phyloP scores from a whole-genome alignment of 805 yeast genomes.

The Ogataea dorogensis region DNA sequence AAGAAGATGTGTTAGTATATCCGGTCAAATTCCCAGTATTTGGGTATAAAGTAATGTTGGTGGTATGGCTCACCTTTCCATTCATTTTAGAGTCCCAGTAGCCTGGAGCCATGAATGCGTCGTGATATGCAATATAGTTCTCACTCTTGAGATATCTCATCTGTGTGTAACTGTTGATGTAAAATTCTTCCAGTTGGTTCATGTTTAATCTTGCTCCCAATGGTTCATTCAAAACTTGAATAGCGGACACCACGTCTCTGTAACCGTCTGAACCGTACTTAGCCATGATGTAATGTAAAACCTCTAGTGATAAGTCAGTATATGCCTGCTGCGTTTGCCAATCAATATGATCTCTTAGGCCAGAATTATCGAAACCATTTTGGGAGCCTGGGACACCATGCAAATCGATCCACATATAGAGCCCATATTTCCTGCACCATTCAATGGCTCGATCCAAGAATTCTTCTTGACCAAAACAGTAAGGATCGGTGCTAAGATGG shows the following conservation, averaged over 20 bases:
- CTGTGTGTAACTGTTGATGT: constrained; percentile 41
- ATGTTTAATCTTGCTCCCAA: constrained; percentile 51
- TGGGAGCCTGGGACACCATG: constrained; percentile 87
- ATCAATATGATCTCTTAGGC: constrained; percentile 50
- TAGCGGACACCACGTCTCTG: constrained; percentile 62
- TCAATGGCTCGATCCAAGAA: constrained; percentile 63
- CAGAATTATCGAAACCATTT: constrained; percentile 84
- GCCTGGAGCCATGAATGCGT: constrained; percentile 57
- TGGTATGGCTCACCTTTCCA: constrained; percentile 14
- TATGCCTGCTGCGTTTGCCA: constrained; percentile 44
- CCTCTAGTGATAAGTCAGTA: constrained; percentile 47
- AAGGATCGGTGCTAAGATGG: constrained; percentile 52
- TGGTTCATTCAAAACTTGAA: constrained; percentile 73
- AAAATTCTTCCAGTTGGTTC: constrained; percentile 40
- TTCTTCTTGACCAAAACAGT: constrained; percentile 61
- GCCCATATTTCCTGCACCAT: constrained; percentile 61
- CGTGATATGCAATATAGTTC: constrained; percentile 57
- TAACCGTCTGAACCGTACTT: constrained; percentile 51
- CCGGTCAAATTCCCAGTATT: constrained; percentile 6
- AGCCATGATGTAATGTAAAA: constrained; percentile 47
- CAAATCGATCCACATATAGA: constrained; percentile 72
- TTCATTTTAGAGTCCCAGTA: constrained; percentile 52
- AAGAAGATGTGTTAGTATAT: constrained; percentile 11
- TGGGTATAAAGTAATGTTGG: constrained; percentile 9
- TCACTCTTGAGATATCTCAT: constrained; percentile 38